phyloP scores from a whole-genome alignment of 1,139 yeast genomes.

The Lodderomyces parapsilosis region DNA sequence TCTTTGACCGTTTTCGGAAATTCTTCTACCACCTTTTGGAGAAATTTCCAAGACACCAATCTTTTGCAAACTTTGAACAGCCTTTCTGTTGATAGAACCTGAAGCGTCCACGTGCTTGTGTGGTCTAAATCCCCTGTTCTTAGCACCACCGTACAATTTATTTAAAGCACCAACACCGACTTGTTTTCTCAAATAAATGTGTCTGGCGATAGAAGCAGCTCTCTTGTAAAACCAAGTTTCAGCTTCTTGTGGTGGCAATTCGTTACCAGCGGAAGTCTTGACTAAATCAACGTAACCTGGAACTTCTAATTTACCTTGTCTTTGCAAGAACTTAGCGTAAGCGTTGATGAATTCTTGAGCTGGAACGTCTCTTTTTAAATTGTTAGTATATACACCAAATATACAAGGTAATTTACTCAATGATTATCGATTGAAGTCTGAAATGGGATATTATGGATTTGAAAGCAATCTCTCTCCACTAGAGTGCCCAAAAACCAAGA shows the following conservation, averaged over 20 bases:
- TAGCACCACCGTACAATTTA: slow-evolving; percentile 99
- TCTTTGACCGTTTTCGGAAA: slow-evolving; percentile 99
- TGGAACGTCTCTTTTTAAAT: slow-evolving; percentile 87
- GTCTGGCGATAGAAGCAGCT: slow-evolving; percentile 99
- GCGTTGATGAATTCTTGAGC: slow-evolving; percentile 99
- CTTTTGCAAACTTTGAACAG: slow-evolving; percentile 96
- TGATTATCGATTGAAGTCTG: not conserved
- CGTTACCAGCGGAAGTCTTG: slow-evolving; percentile 98
- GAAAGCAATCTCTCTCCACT: slow-evolving; percentile 1
- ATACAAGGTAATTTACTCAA: not conserved
- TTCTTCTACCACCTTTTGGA: slow-evolving; percentile 99
- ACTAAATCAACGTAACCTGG: slow-evolving; percentile 99
- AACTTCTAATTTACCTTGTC: slow-evolving; percentile 99
- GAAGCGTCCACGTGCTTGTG: slow-evolving; percentile 99
- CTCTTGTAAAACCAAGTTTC: slow-evolving; percentile 99
- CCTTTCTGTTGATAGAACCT: slow-evolving; percentile 98
- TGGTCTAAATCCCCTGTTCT: slow-evolving; percentile 99
- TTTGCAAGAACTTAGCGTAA: slow-evolving; percentile 99
- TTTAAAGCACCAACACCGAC: slow-evolving; percentile 99
- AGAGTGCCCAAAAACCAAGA: not conserved
- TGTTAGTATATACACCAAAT: slow-evolving; percentile 31
- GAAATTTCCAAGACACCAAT: slow-evolving; percentile 96
- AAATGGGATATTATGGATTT: slow-evolving; percentile 5
- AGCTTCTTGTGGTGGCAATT: slow-evolving; percentile 99
- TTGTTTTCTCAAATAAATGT: slow-evolving; percentile 98